A percentile compares a stretch with the other conserved stretches of the same genome.
phyloP scores from a whole-genome alignment of 2,329 filamentous ascomycete species.

The Blastomyces silverae region DNA sequence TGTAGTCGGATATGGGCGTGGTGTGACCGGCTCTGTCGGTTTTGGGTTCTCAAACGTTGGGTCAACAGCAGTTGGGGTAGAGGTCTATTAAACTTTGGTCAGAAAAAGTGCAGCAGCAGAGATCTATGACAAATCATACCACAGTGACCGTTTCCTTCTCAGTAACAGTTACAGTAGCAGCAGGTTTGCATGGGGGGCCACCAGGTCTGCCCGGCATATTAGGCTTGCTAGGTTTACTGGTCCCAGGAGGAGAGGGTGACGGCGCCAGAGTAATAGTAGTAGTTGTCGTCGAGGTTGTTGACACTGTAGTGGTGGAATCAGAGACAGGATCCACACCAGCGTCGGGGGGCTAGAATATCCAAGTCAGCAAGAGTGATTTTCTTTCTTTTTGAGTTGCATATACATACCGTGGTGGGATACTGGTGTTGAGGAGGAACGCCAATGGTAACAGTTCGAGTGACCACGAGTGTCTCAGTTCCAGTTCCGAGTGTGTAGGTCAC shows the following conservation, averaged over 20 bases:
- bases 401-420: neutral
- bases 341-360: neutral
- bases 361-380: neutral
- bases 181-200: constrained; percentile 3
- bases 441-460: constrained; percentile 36
- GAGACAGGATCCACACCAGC: neutral
- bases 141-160: constrained; percentile 33
- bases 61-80: neutral
- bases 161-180: constrained; percentile 31
- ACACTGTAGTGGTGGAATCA: constrained; percentile 27
- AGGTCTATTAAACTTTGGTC: constrained; percentile 9
- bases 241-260: neutral
- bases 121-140: constrained; percentile 11
- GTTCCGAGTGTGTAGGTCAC: constrained; percentile 38
- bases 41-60: neutral
- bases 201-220: constrained; percentile 1
- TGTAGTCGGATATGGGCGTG: neutral
- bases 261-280: constrained; percentile 21
- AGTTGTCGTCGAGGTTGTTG: constrained; percentile 29
- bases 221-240: constrained; percentile 12
- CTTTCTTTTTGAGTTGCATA: neutral
- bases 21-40: neutral
- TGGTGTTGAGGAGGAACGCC: constrained; percentile 25
- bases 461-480: constrained; percentile 32
- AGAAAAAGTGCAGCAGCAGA: neutral